A percentile compares a stretch with the other conserved stretches of the same genome.
phyloP scores from a whole-genome alignment of 75 land plant genomes.

The Selaginella moellendorffii region DNA sequence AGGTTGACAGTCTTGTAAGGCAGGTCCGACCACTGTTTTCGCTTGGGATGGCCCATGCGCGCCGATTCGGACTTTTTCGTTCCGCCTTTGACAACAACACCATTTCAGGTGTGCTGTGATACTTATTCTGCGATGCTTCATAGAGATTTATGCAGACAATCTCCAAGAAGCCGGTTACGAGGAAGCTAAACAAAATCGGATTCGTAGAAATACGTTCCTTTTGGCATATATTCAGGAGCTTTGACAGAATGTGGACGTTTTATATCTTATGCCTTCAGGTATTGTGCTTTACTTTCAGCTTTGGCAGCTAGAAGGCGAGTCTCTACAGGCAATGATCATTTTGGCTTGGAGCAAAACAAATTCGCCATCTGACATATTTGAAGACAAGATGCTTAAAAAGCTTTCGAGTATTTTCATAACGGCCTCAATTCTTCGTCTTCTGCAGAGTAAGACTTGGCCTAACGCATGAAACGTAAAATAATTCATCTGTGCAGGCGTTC shows the following conservation, averaged over 20 bases:
- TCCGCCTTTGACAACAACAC: conserved; percentile 16
- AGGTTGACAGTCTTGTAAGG: background rate
- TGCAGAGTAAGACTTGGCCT: background rate
- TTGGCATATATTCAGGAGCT: conserved; percentile 95
- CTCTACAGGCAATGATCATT: background rate
- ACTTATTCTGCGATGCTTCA: too few relatives aligned
- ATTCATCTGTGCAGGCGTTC: background rate
- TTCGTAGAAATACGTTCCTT: conserved; percentile 88
- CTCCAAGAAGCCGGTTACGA: background rate
- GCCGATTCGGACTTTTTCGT: conserved; percentile 83
- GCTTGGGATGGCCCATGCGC: conserved; percentile 95
- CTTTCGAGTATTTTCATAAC: background rate
- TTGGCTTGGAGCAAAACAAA: background rate
- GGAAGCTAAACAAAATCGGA: conserved; percentile 33
- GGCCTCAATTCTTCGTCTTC: background rate
- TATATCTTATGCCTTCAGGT: conserved; percentile 85
- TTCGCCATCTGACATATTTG: background rate
- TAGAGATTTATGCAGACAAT: background rate
- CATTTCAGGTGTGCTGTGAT: background rate
- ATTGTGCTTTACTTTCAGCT: background rate
- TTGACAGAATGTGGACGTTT: conserved; percentile 96
- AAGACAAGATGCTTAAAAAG: background rate
- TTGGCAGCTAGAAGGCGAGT: background rate
- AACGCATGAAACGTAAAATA: too few relatives aligned
- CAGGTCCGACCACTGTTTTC: conserved; percentile 84